These are phyloP conservation scores for Syzygium malaccense DNA, from an alignment of 441 rosid species.

Conservation along the genomic window DNA sequence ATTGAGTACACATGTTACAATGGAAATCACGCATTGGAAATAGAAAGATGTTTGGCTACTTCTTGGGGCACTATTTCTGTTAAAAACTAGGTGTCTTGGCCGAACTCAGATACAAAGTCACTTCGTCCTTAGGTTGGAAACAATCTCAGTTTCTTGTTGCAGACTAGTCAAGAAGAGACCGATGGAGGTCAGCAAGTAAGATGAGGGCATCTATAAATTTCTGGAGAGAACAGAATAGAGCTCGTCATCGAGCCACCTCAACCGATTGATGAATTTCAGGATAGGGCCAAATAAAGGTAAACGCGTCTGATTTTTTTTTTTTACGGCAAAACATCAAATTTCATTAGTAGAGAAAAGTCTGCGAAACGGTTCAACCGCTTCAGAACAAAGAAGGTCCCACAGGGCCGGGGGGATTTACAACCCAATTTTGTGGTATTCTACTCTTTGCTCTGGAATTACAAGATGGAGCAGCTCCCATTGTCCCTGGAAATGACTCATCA, in stretches of 20 bases:
- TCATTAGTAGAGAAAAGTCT: too few species aligned
- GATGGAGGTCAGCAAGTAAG: not conserved
- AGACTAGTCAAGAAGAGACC: not conserved
- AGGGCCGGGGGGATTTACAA: too few species aligned
- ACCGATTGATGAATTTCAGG: not conserved
- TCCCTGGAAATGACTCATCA: constrained; percentile 31
- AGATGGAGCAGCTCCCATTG: constrained; percentile 49
- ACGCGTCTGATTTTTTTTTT: not conserved
- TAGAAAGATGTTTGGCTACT: not conserved
- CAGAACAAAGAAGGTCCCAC: too few species aligned
- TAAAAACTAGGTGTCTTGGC: not conserved
- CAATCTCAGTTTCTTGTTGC: not conserved
- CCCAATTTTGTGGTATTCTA: too few species aligned
- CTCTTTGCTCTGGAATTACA: constrained; percentile 16
- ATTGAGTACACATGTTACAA: not conserved
- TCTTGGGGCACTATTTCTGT: not conserved
- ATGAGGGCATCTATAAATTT: not conserved
- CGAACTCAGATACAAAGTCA: not conserved
- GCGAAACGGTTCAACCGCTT: too few species aligned
- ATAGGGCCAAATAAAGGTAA: not conserved
- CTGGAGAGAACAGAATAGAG: not conserved
- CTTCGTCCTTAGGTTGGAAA: not conserved
- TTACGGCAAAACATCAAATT: too few species aligned
- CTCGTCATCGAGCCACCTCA: not conserved
- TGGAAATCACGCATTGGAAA: not conserved